Percentiles rank a stretch among this genome's conserved stretches.
Conservation (phyloP, 2,329 filamentous ascomycete genomes). For the Penicillium hordei region DNA sequence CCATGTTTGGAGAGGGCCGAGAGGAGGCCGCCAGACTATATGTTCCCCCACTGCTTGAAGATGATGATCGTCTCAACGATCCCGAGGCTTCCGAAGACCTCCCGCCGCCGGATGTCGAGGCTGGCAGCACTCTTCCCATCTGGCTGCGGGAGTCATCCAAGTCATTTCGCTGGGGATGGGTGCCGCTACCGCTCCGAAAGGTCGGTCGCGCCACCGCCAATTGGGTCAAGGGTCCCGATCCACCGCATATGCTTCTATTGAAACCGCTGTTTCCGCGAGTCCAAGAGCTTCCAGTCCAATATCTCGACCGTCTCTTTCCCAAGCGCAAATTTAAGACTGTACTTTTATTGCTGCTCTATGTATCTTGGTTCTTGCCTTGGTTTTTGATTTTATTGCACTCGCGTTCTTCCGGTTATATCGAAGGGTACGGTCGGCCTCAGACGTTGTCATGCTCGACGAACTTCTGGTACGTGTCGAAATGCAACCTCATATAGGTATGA, state of each 20-base stretch:
- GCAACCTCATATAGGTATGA: neutral
- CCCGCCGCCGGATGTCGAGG: conserved; percentile 31
- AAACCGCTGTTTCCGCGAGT: conserved; percentile 48
- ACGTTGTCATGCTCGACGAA: conserved; percentile 48
- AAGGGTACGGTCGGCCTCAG: conserved; percentile 49
- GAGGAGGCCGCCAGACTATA: conserved; percentile 36
- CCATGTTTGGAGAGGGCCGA: conserved; percentile 34
- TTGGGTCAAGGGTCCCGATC: conserved; percentile 51
- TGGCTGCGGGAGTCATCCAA: conserved; percentile 51
- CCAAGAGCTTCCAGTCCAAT: conserved; percentile 47
- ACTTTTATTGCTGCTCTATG: conserved; percentile 46
- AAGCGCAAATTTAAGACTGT: conserved; percentile 48
- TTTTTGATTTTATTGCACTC: conserved; percentile 47
- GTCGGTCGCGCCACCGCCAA: conserved; percentile 43
- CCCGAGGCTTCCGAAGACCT: conserved; percentile 37
- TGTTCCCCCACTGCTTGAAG: conserved; percentile 35
- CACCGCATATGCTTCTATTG: conserved; percentile 47
- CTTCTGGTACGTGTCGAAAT: conserved; percentile 42
- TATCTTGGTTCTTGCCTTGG: conserved; percentile 50
- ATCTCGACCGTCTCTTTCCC: conserved; percentile 47
- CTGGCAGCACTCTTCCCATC: conserved; percentile 40
- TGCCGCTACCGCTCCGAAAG: conserved; percentile 48
- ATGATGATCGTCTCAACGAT: conserved; percentile 36
- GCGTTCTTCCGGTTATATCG: conserved; percentile 48
- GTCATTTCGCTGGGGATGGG: conserved; percentile 50